Percentiles rank a stretch among this genome's conserved stretches.
Conservation (phyloP, 176 grass and related monocot species). For the Oryza nivara region DNA sequence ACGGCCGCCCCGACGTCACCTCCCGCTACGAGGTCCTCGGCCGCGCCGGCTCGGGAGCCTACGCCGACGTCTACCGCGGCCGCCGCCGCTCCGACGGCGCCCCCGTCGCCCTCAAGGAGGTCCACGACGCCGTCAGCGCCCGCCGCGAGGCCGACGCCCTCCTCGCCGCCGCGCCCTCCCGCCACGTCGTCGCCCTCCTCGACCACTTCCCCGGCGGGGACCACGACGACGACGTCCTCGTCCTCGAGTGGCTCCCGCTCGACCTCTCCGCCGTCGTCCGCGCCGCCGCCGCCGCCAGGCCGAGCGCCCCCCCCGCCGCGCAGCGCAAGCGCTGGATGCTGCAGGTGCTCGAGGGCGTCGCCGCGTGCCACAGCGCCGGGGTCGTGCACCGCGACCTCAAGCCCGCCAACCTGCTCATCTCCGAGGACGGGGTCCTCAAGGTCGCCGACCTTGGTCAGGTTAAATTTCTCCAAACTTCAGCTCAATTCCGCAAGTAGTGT, state of each 20-base stretch:
- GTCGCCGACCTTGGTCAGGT: conserved; percentile 97
- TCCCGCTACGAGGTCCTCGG: conserved; percentile 80
- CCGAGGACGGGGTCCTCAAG: conserved; percentile 70
- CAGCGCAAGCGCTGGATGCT: conserved; percentile 88
- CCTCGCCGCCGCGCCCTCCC: conserved; percentile 45
- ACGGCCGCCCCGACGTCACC: conserved; percentile 70
- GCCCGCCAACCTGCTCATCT: conserved; percentile 89
- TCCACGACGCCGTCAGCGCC: conserved; percentile 87
- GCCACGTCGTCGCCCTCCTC: conserved; percentile 69
- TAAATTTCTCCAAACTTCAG: conserved; percentile 10
- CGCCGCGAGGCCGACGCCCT: conserved; percentile 83
- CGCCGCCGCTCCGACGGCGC: conserved; percentile 82
- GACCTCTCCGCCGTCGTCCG: conserved; percentile 65
- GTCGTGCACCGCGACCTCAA: conserved; percentile 94
- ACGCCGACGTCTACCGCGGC: conserved; percentile 91
- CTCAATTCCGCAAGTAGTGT: not conserved
- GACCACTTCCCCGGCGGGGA: conserved; percentile 77
- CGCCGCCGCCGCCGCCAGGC: not conserved
- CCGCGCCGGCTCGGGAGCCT: conserved; percentile 77
- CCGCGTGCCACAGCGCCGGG: conserved; percentile 66
- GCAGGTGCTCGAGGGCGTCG: conserved; percentile 80
- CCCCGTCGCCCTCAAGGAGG: conserved; percentile 81
- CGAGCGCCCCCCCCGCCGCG: conserved; percentile 37
- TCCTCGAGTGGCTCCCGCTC: conserved; percentile 82
- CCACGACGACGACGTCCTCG: conserved; percentile 83